phyloP scores from a whole-genome alignment of 2,329 filamentous ascomycete species.

The Knoxdaviesia proteae region DNA sequence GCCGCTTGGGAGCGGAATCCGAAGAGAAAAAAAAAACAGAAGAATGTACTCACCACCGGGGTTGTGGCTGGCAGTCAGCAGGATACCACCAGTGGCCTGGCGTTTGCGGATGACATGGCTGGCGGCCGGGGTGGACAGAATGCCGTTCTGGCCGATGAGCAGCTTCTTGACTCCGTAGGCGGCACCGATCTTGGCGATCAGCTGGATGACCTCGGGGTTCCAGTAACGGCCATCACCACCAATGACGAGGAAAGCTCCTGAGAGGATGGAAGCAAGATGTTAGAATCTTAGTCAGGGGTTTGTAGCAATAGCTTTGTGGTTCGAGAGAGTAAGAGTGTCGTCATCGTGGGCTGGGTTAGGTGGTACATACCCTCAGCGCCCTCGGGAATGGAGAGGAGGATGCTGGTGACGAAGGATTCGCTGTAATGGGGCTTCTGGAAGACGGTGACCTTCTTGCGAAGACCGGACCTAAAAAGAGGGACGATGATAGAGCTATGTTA shows the following conservation, averaged over 20 bases:
- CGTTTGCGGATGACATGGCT: constrained; percentile 90
- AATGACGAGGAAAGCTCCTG: constrained; percentile 71
- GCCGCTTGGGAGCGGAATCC: background rate
- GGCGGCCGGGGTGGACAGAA: constrained; percentile 87
- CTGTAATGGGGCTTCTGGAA: constrained; percentile 93
- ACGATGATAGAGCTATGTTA: background rate
- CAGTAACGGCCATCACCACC: constrained; percentile 93
- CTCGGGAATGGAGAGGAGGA: constrained; percentile 90
- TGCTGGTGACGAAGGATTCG: constrained; percentile 85
- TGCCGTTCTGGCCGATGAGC: constrained; percentile 85
- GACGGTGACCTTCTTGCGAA: constrained; percentile 96
- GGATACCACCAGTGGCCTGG: constrained; percentile 87
- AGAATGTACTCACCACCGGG: constrained; percentile 52
- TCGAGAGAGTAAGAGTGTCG: background rate
- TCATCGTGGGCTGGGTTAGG: constrained; percentile 1
- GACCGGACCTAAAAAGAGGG: constrained; percentile 50
- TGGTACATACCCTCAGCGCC: constrained; percentile 47
- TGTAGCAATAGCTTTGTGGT: background rate
- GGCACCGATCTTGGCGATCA: constrained; percentile 92
- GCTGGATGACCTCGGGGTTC: constrained; percentile 89
- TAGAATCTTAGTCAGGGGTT: constrained; percentile 3
- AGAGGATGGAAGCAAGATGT: constrained; percentile 1
- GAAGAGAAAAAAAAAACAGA: background rate
- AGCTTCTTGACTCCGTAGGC: constrained; percentile 99
- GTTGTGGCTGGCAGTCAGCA: constrained; percentile 95